These are phyloP conservation scores for Ramalina peruviana DNA, from an alignment of 495 filamentous ascomycete genomes.

Conservation along the genomic window DNA sequence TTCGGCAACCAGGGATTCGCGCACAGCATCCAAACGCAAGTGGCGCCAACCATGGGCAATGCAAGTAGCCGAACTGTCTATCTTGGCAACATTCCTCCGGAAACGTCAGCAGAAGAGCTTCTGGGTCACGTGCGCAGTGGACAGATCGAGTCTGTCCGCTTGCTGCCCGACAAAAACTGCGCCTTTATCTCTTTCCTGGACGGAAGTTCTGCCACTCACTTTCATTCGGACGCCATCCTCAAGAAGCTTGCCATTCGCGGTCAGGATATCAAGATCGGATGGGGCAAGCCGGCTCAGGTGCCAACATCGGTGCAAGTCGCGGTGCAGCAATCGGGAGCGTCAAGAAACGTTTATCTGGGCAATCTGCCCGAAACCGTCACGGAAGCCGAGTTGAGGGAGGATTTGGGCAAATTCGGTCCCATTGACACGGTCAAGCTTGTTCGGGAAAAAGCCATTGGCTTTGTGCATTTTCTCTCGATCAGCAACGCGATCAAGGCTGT, in stretches of 20 bases:
- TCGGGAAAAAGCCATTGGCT: conserved; percentile 94
- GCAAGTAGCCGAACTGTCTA: conserved; percentile 95
- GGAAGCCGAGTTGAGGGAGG: conserved; percentile 87
- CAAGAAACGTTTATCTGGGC: conserved; percentile 95
- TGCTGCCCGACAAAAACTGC: conserved; percentile 97
- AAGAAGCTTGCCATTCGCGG: conserved; percentile 97
- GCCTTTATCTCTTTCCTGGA: conserved; percentile 99
- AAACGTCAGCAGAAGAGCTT: conserved; percentile 97
- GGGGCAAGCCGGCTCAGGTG: conserved; percentile 97
- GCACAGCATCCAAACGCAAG: conserved; percentile 54
- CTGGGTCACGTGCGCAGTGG: conserved; percentile 92
- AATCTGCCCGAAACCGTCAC: conserved; percentile 81
- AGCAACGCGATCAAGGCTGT: conserved; percentile 99
- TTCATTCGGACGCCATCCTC: conserved; percentile 97
- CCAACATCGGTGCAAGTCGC: conserved; percentile 92
- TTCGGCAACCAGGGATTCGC: conserved; percentile 43
- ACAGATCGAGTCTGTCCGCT: conserved; percentile 92
- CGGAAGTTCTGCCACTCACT: conserved; percentile 91
- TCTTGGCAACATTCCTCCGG: conserved; percentile 90
- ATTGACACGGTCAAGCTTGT: conserved; percentile 98
- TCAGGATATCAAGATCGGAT: conserved; percentile 98
- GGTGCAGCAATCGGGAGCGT: conserved; percentile 93
- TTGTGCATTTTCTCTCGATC: conserved; percentile 95
- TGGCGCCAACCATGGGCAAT: conserved; percentile 65
- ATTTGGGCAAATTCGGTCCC: conserved; percentile 88